Base-by-base conservation (phyloP, 306 rosid species). In the Benincasa hispida region DNA sequence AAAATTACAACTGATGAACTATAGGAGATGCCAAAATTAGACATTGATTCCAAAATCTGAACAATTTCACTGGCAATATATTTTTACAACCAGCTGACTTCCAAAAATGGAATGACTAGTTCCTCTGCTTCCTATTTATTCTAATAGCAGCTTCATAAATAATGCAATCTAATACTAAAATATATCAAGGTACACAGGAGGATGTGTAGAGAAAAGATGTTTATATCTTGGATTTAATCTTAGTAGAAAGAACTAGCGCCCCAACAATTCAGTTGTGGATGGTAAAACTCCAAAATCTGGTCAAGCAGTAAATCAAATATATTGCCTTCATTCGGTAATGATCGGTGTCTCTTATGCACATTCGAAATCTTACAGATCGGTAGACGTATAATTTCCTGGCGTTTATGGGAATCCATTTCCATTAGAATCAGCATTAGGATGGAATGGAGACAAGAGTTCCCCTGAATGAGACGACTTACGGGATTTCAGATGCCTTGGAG, bases 401-500 rank as follows among this genome's bases (percentile, higher is more conserved):
- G 58, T 22, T 86, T 75, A 86, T 17, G 62, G 47, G 76, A 85
- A 86, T 58, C 90, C 97, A 39, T 82, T 77, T 73, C 95, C 98
- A 83, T 90, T 90, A 76, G 96, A 92, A 86, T 92, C 95, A 45
- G 89, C 85, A 87, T 84, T 78, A 65, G 85, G 80, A 59, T 86
- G 78, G 76, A 86, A 82, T 68, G 96, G 88, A 56, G 90, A 81
- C 68, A 81, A 88, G 59, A 89, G 89, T 80, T 94, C 99, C 84
- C 96, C 99, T 0, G 96, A 92, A 85, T 92, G 96, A 30, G 99
- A 90, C 25, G 95, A 84, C 80, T 89, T 92, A 73, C 90, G 86
- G 11, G 97, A 84, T 85, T 78, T 92, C 0, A 81, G 78, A 80
- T 87, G 84, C 86, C 88, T 88, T 3, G 99, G 96, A 77, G 97